Conservation (phyloP, 192 early-diverging fungal genomes). For the Radiomyces spectabilis region DNA sequence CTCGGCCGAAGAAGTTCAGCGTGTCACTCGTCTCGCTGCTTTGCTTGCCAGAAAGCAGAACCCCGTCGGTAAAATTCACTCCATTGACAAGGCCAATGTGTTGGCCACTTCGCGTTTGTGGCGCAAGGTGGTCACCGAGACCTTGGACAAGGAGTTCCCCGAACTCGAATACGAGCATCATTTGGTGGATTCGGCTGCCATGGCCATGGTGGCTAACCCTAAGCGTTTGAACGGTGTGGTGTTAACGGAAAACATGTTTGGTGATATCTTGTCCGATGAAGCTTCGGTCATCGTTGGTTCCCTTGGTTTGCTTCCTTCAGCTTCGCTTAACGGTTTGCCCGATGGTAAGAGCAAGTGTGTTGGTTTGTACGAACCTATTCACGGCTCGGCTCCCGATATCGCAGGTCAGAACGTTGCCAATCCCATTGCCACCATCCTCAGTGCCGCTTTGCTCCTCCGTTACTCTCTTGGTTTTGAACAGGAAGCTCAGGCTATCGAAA, state of each 20-base stretch:
- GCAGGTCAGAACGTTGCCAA: conserved; percentile 96
- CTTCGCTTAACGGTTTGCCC: conserved; percentile 83
- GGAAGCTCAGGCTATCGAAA: conserved; percentile 90
- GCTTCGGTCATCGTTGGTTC: conserved; percentile 91
- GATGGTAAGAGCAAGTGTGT: conserved; percentile 59
- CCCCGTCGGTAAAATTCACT: conserved; percentile 85
- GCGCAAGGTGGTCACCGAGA: conserved; percentile 89
- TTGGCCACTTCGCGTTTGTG: conserved; percentile 96
- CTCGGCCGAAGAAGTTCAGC: conserved; percentile 81
- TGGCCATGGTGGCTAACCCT: conserved; percentile 94
- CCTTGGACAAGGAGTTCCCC: conserved; percentile 85
- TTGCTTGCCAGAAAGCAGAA: conserved; percentile 67
- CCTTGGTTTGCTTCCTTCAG: conserved; percentile 89
- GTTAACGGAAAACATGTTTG: conserved; percentile 99
- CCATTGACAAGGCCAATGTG: conserved; percentile 99
- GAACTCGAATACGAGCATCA: conserved; percentile 81
- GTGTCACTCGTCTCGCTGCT: conserved; percentile 93
- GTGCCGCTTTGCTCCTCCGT: conserved; percentile 86
- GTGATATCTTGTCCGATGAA: conserved; percentile 96
- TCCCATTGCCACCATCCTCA: conserved; percentile 96
- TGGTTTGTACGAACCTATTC: conserved; percentile 98
- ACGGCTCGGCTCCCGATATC: conserved; percentile 98
- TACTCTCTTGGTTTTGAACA: conserved; percentile 88
- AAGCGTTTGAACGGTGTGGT: conserved; percentile 88
- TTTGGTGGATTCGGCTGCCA: conserved; percentile 94